Evolutionary conservation across 1,284 basidiomycete species (phyloP), one percentile per base, ranked within the genome.

Genomic region (Sanghuangporus baumii): DNA sequence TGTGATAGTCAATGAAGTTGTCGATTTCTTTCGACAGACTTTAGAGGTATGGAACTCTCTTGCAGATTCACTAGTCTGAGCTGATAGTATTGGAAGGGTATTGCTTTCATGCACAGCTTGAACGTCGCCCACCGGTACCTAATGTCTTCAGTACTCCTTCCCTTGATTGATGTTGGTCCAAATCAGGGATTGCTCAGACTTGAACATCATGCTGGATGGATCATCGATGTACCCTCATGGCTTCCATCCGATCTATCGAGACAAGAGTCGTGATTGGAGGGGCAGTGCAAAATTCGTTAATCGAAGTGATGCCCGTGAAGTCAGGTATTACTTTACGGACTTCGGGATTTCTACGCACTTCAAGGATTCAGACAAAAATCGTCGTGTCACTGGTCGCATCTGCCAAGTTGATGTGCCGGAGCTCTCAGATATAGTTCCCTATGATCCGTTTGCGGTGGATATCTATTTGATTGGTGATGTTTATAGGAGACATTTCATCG

Each of bases 321-420:
- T 71, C 3, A 64, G 60, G 11, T 73, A 73, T 63, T 72, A 66
- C 61, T 71, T 72, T 63, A 72, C 70, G 48, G 72, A 73, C 62
- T 74, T 73, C 41, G 71, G 70, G 0, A 55, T 74, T 0, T 70
- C 72, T 0, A 40, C 55, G 0, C 46, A 40, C 0, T 69, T 69
- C 31, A 23, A 31, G 1, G 43, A 52, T 3, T 6, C 18, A 0
- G 18, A 23, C 8, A n/a, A 40, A 37, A 2, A 11, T 3, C 31
- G 55, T 8, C 26, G 16, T n/a, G 23, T 56, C 1, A 40, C 16
- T 8, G 41, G 54, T 16, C 3, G 26, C 2, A 14, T 7, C 34
- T 8, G 51, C 31, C 59, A 31, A 23, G 50, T 40, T 12, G 26
- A n/a, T 14, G 47, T 43, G 4, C 55, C 59, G 6, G 59, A 57